Conservation (phyloP, 495 filamentous ascomycete genomes). For the Aspergillus carlsbadensis region DNA sequence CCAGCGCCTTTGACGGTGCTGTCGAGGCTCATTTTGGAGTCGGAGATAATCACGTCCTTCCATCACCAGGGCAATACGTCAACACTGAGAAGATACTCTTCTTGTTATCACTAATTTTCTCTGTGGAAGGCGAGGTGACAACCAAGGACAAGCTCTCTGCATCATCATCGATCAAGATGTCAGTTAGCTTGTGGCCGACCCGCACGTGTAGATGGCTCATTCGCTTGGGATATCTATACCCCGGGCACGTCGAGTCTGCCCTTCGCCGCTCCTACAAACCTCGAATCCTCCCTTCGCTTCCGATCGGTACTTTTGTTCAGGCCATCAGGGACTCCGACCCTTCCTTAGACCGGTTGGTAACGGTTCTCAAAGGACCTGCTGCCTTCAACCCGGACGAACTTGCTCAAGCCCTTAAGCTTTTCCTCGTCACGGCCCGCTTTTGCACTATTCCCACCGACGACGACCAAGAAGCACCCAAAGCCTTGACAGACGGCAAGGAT, state of each 20-base stretch:
- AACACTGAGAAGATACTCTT: slow-evolving; percentile 48
- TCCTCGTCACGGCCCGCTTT: slow-evolving; percentile 37
- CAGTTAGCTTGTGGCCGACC: slow-evolving; percentile 49
- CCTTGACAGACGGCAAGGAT: slow-evolving; percentile 33
- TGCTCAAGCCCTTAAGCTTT: slow-evolving; percentile 37
- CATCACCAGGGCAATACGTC: slow-evolving; percentile 28
- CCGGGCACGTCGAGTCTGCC: slow-evolving; percentile 57
- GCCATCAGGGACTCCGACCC: slow-evolving; percentile 60
- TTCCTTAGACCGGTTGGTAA: slow-evolving; percentile 57
- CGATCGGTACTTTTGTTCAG: slow-evolving; percentile 57
- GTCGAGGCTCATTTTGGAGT: slow-evolving; percentile 36
- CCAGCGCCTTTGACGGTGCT: slow-evolving; percentile 37
- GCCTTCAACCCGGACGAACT: slow-evolving; percentile 47
- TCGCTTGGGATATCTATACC: slow-evolving; percentile 58
- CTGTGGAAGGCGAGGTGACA: slow-evolving; percentile 25
- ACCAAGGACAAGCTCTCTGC: slow-evolving; percentile 22
- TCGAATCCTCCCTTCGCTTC: slow-evolving; percentile 39
- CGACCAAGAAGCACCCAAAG: slow-evolving; percentile 30
- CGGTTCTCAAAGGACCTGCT: slow-evolving; percentile 46
- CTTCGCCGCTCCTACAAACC: slow-evolving; percentile 54
- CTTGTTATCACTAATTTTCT: slow-evolving; percentile 55
- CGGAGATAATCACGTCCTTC: slow-evolving; percentile 23
- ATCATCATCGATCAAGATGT: slow-evolving; percentile 37
- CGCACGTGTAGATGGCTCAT: slow-evolving; percentile 60
- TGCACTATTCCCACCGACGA: slow-evolving; percentile 24